Conservation (phyloP, 257 asterid species). For the Solanum infundibuliforme region DNA sequence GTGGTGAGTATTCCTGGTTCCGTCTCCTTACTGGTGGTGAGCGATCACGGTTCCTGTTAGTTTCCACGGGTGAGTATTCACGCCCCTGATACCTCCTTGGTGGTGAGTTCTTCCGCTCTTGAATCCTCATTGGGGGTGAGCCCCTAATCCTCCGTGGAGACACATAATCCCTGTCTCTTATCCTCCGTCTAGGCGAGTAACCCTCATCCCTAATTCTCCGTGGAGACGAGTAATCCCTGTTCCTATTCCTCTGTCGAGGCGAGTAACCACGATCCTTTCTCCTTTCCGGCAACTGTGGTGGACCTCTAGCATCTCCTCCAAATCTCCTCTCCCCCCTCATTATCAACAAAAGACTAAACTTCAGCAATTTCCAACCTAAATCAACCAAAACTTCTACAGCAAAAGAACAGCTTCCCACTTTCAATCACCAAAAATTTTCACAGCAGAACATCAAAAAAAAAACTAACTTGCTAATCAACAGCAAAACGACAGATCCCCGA, state of each 20-base stretch:
- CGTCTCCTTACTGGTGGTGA: neutral
- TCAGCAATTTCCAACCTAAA: neutral
- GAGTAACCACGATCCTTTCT: neutral
- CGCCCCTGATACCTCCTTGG: slow-evolving; percentile 7
- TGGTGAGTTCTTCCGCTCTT: neutral
- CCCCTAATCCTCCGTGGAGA: slow-evolving; percentile 5
- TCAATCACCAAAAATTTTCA: neutral
- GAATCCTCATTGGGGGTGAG: neutral
- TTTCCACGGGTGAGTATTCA: neutral
- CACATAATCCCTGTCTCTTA: neutral
- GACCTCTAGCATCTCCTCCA: slow-evolving; percentile 12
- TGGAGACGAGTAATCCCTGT: neutral
- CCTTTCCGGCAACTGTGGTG: slow-evolving; percentile 14
- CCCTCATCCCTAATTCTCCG: slow-evolving; percentile 7
- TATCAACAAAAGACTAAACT: neutral
- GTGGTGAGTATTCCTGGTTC: neutral
- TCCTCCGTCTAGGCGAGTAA: neutral
- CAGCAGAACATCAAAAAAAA: neutral
- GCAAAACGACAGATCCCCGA: neutral
- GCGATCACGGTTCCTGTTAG: neutral
- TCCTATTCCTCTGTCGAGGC: neutral
- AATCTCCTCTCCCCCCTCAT: slow-evolving; percentile 37
- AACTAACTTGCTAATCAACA: neutral
- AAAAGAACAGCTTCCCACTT: neutral
- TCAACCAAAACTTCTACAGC: neutral